Conservation (phyloP, 805 yeast species). For the Geotrichum ghanense region DNA sequence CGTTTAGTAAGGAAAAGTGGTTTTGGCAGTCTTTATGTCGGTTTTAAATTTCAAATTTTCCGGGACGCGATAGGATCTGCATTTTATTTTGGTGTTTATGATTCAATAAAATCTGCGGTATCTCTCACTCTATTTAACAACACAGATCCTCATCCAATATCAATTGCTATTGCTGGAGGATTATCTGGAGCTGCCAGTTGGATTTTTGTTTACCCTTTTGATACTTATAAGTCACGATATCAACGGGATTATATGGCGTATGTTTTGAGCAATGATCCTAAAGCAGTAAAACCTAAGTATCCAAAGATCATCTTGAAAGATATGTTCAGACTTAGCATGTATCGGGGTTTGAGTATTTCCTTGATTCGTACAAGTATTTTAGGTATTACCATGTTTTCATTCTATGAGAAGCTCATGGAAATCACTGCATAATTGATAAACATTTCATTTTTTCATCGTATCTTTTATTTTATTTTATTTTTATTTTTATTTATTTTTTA, state of each 20-base stretch:
- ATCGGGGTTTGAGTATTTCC: constrained; percentile 70
- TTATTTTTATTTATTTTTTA: too few relatives aligned
- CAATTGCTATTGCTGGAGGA: constrained; percentile 66
- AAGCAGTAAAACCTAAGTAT: constrained; percentile 26
- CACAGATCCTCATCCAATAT: constrained; percentile 26
- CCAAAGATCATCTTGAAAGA: constrained; percentile 20
- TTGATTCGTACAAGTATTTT: constrained; percentile 58
- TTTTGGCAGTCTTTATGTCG: constrained; percentile 54
- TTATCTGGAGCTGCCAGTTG: constrained; percentile 65
- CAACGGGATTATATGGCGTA: constrained; percentile 67
- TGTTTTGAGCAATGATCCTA: constrained; percentile 42
- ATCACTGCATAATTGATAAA: constrained; percentile 1
- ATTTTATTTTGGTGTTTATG: constrained; percentile 64
- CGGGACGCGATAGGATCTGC: constrained; percentile 67
- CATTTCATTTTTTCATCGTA: too few relatives aligned
- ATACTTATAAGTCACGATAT: constrained; percentile 63
- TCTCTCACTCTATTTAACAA: constrained; percentile 19
- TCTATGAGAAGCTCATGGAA: constrained; percentile 56
- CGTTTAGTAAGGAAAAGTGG: constrained; percentile 54
- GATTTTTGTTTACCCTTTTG: constrained; percentile 68
- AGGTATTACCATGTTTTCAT: constrained; percentile 64
- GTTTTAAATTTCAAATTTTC: constrained; percentile 52
- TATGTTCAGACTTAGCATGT: constrained; percentile 41
- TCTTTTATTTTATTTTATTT: too few relatives aligned
- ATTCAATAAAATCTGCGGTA: constrained; percentile 46